Evolutionary conservation across 305 asterid species (phyloP), one percentile per base, ranked within the genome.

Genomic region (Plantago rigida): DNA sequence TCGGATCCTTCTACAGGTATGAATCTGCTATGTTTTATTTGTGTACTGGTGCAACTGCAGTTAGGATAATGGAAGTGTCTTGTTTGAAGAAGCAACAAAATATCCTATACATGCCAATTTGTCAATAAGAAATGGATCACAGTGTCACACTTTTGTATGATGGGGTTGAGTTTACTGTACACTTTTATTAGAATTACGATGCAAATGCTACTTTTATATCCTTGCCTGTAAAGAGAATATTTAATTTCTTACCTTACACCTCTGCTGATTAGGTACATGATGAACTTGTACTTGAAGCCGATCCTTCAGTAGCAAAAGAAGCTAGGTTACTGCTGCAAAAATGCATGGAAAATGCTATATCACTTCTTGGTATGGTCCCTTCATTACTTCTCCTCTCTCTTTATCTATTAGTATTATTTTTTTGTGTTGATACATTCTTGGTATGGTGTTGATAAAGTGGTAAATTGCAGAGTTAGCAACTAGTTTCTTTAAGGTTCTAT

Each of bases 201-300:
- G 36, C 34, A 47, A 56, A 47, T 53, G 26, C 10, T 55, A 56
- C 19, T 44, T 56, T 59, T 55, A 31, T 31, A 0, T 34, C 47
- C 50, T 51, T 66, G 42, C 52, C 13, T 13, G 4, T 64, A 47
- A 48, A 36, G 45, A 56, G 5, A 3, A 45, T n/a, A 39, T 59
- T 49, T 56, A 58, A 54, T 47, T 47, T 56, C 42, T 15, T 26
- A 28, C 14, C 41, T 53, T 62, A 50, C 60, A 67, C 46, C 61
- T 70, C n/a, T 56, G 68, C 12, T 56, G n/a, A 62, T 65, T 60
- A 92, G 99, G 95, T 88, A 62, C 99, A 92, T 63, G 99, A 88
- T 79, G 99, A 92, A 79, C 79, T 91, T 39, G 87, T 91, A 59
- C 65, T 91, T 76, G 96, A 92, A 78, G 85, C 92, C 54, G 94